Base-by-base conservation (phyloP, 495 filamentous ascomycete genomes). In the Penicillium samsonianum region DNA sequence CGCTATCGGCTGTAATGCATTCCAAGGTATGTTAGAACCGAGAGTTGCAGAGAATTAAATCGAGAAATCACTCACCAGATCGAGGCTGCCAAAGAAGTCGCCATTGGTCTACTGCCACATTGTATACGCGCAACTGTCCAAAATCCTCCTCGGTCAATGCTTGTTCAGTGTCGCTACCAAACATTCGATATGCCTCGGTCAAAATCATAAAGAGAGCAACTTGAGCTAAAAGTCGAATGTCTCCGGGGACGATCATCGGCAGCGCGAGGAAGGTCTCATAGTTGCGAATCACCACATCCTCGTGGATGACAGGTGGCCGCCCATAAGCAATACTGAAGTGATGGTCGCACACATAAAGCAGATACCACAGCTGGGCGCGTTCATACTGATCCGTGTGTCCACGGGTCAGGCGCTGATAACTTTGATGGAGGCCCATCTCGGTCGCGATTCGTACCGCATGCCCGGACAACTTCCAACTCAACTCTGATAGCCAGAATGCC, bases 201-300 rank as follows among this genome's bases (percentile, higher is more conserved):
- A 86, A 63, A 43, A 84, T 81, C 65, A 77, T 76, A 66, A 86
- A 84, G 14, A 85, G 56, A 3, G 81, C 78, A 17, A 86, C 80
- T 54, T 86, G 83, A 17, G 78, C 79, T 20, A 80, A 61, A 3
- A 86, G 71, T 43, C 83, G 73, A 57, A 78, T 74, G 57, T 86
- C 83, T 0, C 76, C 80, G 14, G 80, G 73, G 2, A 75, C 77
- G 7, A 76, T 72, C 64, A 73, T 71, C 1, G 74, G 75, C 23
- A 70, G 69, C 48, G 78, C 73, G 10, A 83, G 69, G 46, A 83
- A 84, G 10, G 65, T 62, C 58, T 84, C 82, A 61, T 78, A 78
- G 49, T 80, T 77, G 14, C 71, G 71, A 52, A 84, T 82, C 5
- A 79, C 72, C 17, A 71, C 63, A 57, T 82, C 78, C 50, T 84